Evolutionary conservation across 176 grass and related monocot species (phyloP).

Genomic region (Zea luxurians): DNA sequence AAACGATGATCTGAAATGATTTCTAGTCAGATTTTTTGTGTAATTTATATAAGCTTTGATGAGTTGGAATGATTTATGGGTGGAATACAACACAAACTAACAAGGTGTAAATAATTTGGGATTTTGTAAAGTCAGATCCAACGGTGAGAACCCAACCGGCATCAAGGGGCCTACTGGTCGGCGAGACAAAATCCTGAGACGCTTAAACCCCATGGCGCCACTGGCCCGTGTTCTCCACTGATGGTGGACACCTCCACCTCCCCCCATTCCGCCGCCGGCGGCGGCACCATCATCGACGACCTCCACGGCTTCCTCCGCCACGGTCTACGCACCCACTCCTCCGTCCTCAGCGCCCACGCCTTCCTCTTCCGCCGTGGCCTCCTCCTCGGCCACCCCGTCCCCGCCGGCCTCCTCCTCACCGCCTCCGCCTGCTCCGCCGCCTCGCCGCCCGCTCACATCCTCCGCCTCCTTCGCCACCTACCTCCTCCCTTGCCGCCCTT

Average conservation of each 20-base stretch:
- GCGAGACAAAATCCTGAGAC: slow-evolving; percentile 6
- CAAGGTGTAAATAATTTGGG: no score
- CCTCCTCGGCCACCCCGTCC: background rate
- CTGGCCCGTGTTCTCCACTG: background rate
- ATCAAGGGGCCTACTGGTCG: background rate
- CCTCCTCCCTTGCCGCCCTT: slow-evolving; percentile 6
- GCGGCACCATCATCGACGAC: background rate
- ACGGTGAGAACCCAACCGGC: background rate
- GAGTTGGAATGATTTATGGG: no score
- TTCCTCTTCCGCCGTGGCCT: slow-evolving; percentile 11
- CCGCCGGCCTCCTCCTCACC: slow-evolving; percentile 1
- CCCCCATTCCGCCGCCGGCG: background rate
- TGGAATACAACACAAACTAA: no score
- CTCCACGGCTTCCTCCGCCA: background rate
- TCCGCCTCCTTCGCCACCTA: slow-evolving; percentile 1
- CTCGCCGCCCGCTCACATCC: background rate
- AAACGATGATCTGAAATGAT: no score
- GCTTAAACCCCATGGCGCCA: slow-evolving; percentile 11
- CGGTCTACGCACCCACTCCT: background rate
- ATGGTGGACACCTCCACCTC: slow-evolving; percentile 11
- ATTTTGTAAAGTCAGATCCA: background rate
- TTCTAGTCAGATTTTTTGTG: no score
- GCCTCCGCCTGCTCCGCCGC: slow-evolving; percentile 2
- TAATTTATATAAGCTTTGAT: no score
- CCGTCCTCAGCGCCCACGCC: slow-evolving; percentile 1